These are phyloP conservation scores for Porpolomopsis calyptriformis DNA, from an alignment of 768 basidiomycete species.

Conservation along the genomic window DNA sequence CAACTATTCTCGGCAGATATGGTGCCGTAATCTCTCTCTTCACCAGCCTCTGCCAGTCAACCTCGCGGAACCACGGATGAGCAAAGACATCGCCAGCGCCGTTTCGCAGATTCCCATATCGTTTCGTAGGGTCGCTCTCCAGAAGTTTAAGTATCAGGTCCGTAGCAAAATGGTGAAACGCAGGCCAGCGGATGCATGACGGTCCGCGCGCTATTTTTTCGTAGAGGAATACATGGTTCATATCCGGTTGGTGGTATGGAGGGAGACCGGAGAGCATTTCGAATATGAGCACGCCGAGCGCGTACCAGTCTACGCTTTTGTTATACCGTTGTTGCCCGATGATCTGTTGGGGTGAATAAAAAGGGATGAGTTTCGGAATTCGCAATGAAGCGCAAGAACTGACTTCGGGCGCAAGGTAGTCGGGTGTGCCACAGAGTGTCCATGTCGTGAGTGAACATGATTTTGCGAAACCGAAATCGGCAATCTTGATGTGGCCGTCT, in stretches of 20 bases:
- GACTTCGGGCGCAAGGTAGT: constrained; percentile 89
- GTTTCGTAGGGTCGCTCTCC: constrained; percentile 77
- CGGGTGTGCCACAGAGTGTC: constrained; percentile 93
- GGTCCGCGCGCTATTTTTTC: constrained; percentile 82
- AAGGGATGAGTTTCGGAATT: neutral
- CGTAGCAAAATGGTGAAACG: constrained; percentile 63
- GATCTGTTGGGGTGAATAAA: constrained; percentile 43
- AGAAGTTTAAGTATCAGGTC: constrained; percentile 87
- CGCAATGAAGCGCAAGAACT: constrained; percentile 10
- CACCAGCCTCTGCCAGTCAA: constrained; percentile 77
- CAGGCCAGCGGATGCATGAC: constrained; percentile 67
- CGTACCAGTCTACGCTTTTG: constrained; percentile 98
- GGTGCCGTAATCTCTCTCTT: constrained; percentile 88
- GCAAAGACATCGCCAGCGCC: constrained; percentile 88
- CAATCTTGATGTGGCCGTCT: constrained; percentile 96
- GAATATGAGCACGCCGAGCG: constrained; percentile 90
- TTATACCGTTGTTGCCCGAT: constrained; percentile 81
- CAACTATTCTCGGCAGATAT: constrained; percentile 82
- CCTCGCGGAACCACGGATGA: constrained; percentile 91
- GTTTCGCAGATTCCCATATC: constrained; percentile 81
- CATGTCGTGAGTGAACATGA: constrained; percentile 77
- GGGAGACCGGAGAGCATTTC: constrained; percentile 97
- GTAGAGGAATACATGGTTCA: constrained; percentile 79
- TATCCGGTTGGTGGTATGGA: constrained; percentile 85
- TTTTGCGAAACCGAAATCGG: constrained; percentile 96